Base-by-base conservation (phyloP, 2,329 filamentous ascomycete genomes). In the Aspergillus sp. region DNA sequence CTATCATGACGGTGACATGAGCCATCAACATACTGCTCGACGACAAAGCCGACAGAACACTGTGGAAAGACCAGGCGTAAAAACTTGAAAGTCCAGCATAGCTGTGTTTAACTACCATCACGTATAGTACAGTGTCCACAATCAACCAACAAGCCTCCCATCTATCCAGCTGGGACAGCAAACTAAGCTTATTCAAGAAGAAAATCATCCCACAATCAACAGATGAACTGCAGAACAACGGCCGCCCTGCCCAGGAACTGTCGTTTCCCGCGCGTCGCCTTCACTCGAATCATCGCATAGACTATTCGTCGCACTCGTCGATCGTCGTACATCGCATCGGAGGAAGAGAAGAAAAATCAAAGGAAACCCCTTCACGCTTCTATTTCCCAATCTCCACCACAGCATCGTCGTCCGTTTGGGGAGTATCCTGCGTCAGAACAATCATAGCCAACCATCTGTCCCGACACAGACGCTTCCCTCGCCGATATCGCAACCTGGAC, bases 261-360 rank as follows among this genome's bases (percentile, higher is more conserved):
- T 32, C 24, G 40, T 33, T 35, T 45, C 35, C 35, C 51, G 43
- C 32, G 43, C 41, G 47, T 20, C 36, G 33, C 22, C 46, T 45
- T 55, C 51, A 14, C 51, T 46, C 42, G 26, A 52, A 53, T 51
- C 53, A 50, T 61, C 51, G 53, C 51, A 56, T 43, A 56, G 44
- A 51, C 44, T 53, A 22, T 57, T 60, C 61, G 54, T 65, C 52
- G 50, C 56, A 54, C 59, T 61, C 58, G 44, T 62, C 48, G 49
- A 57, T 50, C 47, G 50, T 60, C 55, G 52, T 60, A 60, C 57
- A 58, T 58, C 50, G 47, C 57, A 32, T 16, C 3, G n/a, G 40
- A 42, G 17, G 40, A 42, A 42, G 4, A 42, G 38, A 42, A 19
- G 17, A 42, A 17, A 42, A 7, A 20, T 8, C n/a, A 22, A 42